These are phyloP conservation scores for Zygosaccharomyces bisporus DNA, from an alignment of 805 yeast species.

Conservation along the genomic window DNA sequence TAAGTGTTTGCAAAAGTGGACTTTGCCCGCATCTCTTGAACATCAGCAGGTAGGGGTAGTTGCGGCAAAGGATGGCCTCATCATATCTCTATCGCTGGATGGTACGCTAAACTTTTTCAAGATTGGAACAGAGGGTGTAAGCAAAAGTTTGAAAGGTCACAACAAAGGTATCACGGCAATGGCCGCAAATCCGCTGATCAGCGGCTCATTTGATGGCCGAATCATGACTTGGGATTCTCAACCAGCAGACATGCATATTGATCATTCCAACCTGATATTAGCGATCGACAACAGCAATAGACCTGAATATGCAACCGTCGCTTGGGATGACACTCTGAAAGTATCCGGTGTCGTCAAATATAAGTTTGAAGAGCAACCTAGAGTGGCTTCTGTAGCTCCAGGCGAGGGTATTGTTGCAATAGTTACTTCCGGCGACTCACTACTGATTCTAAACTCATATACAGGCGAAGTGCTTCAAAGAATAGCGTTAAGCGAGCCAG, in stretches of 20 bases:
- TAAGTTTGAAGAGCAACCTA: conserved; percentile 48
- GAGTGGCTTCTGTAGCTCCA: conserved; percentile 39
- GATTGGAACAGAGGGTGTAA: conserved; percentile 35
- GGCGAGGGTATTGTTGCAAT: conserved; percentile 41
- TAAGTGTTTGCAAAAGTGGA: conserved; percentile 49
- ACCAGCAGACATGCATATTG: conserved; percentile 36
- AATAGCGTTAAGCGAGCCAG: conserved; percentile 37
- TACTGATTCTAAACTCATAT: conserved; percentile 35
- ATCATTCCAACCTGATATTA: conserved; percentile 66
- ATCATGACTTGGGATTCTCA: conserved; percentile 54
- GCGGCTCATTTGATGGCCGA: conserved; percentile 84
- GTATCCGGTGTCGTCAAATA: conserved; percentile 24
- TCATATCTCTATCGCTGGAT: conserved; percentile 63
- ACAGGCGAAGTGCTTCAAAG: conserved; percentile 33
- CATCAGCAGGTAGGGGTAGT: conserved; percentile 77
- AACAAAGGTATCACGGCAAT: conserved; percentile 75
- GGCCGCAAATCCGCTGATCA: conserved; percentile 35
- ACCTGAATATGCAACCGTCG: conserved; percentile 48
- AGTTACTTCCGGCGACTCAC: conserved; percentile 43
- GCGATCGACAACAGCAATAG: conserved; percentile 40
- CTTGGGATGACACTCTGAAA: conserved; percentile 85
- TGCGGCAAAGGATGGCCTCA: conserved; percentile 50
- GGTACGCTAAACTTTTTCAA: conserved; percentile 68
- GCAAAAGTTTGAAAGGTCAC: conserved; percentile 60
- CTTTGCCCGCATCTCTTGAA: conserved; percentile 42